Evolutionary conservation across 345 rosid species (phyloP), one percentile per base, ranked within the genome.

Genomic region (Ceriops decandra): DNA sequence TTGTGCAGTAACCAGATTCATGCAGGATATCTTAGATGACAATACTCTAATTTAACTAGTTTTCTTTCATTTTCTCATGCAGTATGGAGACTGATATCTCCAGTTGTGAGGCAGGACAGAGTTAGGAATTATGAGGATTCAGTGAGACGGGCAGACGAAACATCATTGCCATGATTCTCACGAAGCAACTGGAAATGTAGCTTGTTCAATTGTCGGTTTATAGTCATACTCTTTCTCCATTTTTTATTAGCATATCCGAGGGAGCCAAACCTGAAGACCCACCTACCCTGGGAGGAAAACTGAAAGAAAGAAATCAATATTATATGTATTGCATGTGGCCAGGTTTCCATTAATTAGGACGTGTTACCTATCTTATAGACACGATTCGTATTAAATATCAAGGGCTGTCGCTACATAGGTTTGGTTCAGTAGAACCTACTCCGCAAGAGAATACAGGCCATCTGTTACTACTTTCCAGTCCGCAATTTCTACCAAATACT

Each of bases 71-170:
- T 16, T 52, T 63, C 4, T 6, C 60, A 19, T 77, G 79, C 85
- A 93, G 98, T 86, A 56, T 90, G 96, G 98, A 85, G 80, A 70
- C 68, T 92, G 87, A 82, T 92, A 68, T 81, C 84, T 30, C 96
- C 92, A 19, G 77, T 73, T 28, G 77, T 83, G 63, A 88, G 85
- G 74, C 83, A 84, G 72, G 75, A 84, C 22, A 80, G 80, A 78
- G 86, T 82, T 67, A 61, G 59, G 79, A 68, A 73, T 74, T 59
- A 73, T 13, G 81, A 77, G 47, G 75, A 77, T 64, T 63, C 74
- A 30, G 42, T 33, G 32, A 75, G 74, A 70, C 81, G 71, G 77
- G 70, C 17, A 11, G 54, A 70, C 47, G 68, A 72, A 31, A 58
- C 72, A 66, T 52, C 67, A 66, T 52, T 49, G 21, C 71, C 73